Conservation (phyloP, 768 basidiomycete genomes). For the Termitomyces sp. region DNA sequence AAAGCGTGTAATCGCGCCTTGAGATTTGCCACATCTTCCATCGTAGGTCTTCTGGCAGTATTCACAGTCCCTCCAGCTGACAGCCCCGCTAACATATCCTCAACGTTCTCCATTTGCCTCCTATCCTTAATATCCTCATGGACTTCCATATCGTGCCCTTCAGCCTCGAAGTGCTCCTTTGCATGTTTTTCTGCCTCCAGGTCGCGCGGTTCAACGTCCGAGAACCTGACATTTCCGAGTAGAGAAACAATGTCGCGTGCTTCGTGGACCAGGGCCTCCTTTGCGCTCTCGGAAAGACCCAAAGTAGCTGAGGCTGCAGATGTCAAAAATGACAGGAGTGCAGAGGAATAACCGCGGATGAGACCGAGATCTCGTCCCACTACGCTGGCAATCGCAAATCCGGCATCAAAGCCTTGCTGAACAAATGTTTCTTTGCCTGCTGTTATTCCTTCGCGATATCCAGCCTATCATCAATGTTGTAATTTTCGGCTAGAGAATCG, state of each 20-base stretch:
- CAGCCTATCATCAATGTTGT: conserved; percentile 49
- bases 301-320: conserved; percentile 14
- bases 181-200: conserved; percentile 77
- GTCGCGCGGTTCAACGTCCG: conserved; percentile 73
- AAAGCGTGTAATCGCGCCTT: conserved; percentile 31
- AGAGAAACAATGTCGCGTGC: conserved; percentile 47
- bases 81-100: conserved; percentile 50
- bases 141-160: conserved; percentile 28
- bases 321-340: conserved; percentile 53
- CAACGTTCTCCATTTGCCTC: conserved; percentile 46
- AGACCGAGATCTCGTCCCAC: conserved; percentile 77
- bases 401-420: conserved; percentile 87
- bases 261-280: conserved; percentile 31
- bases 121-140: conserved; percentile 42
- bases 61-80: conserved; percentile 21
- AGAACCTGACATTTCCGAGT: conserved; percentile 59
- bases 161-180: conserved; percentile 52
- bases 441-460: conserved; percentile 95
- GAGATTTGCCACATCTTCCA: conserved; percentile 35
- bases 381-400: conserved; percentile 68
- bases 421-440: conserved; percentile 85
- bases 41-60: conserved; percentile 24
- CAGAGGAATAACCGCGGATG: conserved; percentile 68
- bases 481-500: background rate
- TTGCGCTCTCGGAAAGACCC: background rate